These are phyloP conservation scores for Cryptococcus sp. DNA, from an alignment of 1,284 basidiomycete species.

Conservation along the genomic window DNA sequence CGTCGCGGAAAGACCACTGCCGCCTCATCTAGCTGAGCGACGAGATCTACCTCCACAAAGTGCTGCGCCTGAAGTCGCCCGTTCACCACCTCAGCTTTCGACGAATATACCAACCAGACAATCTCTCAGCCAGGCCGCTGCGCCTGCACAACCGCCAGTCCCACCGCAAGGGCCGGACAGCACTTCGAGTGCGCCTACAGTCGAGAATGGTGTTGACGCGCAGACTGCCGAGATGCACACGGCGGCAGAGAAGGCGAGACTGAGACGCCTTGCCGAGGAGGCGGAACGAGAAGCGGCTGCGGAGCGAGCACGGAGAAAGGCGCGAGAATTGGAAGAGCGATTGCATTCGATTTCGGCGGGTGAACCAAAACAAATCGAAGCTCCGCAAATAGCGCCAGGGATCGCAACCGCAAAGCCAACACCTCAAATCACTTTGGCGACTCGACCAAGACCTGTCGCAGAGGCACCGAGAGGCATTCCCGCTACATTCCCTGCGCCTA, in stretches of 20 bases:
- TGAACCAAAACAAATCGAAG: constrained; percentile 2
- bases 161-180: neutral
- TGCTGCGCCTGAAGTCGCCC: constrained; percentile 9
- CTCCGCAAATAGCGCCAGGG: constrained; percentile 32
- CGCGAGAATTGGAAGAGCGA: constrained; percentile 76
- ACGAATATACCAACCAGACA: constrained; percentile 16
- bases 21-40: constrained; percentile 42
- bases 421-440: constrained; percentile 21
- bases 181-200: neutral
- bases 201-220: constrained; percentile 52
- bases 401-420: constrained; percentile 15
- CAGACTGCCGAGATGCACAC: constrained; percentile 84
- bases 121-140: constrained; percentile 16
- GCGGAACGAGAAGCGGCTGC: constrained; percentile 77
- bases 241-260: constrained; percentile 80
- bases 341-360: constrained; percentile 47
- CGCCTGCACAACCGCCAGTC: constrained; percentile 3
- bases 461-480: neutral
- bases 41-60: constrained; percentile 46
- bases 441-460: constrained; percentile 22
- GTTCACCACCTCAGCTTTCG: constrained; percentile 30
- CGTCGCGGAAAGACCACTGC: constrained; percentile 17
- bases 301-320: constrained; percentile 82
- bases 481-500: neutral
- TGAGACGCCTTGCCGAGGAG: constrained; percentile 74